Base-by-base conservation (phyloP, 2,329 filamentous ascomycete genomes). In the Cephalotrichum gorgonifer region DNA sequence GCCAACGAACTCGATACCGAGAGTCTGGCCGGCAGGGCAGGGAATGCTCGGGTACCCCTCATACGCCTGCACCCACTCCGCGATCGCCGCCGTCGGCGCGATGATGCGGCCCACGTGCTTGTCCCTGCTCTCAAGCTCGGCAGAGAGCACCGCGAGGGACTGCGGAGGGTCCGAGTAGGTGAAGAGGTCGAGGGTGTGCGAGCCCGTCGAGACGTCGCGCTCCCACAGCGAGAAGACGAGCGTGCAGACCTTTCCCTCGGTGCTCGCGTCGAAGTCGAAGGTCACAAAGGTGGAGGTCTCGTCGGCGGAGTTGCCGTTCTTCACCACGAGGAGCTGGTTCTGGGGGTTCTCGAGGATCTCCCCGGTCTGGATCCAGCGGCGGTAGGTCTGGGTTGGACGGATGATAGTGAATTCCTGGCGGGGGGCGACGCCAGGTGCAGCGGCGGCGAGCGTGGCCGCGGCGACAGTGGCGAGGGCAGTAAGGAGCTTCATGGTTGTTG, bases 341-440 rank as follows among this genome's bases (percentile, higher is more conserved):
- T 51, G 45, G 12, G 50, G 50, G 30, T 51, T 46, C n/a, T 23
- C 12, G 9, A 38, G 15, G 22, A 43, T 45, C 28, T 48, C 38
- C 25, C 50, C 50, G 3, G 45, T 31, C 20, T 51, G 45, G 17
- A 51, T 28, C 45, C 46, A 49, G 41, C 30, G 35, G 23, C 50
- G 46, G 43, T 51, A 51, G 27, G 50, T 51, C 17, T 25, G 27
- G 27, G 27, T 20, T 6, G 47, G 47, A 14, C 38, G 44, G 47
- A n/a, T 54, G 57, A 48, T 60, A 57, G 54, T 57, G 2, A 25
- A 30, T 8, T 22, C 11, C 31, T 48, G 38, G 11, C 39, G 47
- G 33, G 45, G 22, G 12, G 22, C 20, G 26, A n/a, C 12, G 41
- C 26, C 14, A 3, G 28, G 28, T n/a, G 17, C 41, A 20, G 28